phyloP scores from a whole-genome alignment of 78 protist species.

The Dictyostelium firmibasis region DNA sequence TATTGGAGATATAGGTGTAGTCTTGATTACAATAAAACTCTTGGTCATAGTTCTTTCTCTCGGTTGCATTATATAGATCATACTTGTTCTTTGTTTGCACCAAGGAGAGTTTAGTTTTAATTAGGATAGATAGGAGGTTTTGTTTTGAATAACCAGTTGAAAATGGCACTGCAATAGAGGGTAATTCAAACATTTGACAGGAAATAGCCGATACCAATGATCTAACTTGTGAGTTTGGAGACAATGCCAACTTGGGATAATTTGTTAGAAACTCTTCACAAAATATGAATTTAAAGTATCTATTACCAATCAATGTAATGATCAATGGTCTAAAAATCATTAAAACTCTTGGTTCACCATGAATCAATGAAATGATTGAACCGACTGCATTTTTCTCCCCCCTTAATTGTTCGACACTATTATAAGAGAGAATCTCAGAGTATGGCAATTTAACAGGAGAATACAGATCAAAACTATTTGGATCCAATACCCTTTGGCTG shows the following conservation, averaged over 20 bases:
- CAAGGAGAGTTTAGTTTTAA: not conserved
- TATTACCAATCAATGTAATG: constrained; percentile 33
- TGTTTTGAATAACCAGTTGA: constrained; percentile 47
- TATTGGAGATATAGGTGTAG: constrained; percentile 18
- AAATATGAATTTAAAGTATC: constrained; percentile 23
- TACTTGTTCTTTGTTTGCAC: not conserved
- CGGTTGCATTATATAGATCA: constrained; percentile 13
- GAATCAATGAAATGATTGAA: not conserved
- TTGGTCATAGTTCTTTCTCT: not conserved
- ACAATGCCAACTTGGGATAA: constrained; percentile 20
- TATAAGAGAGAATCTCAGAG: not conserved
- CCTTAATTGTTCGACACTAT: not conserved
- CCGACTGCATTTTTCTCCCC: not conserved
- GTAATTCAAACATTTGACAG: constrained; percentile 78
- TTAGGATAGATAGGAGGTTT: not conserved
- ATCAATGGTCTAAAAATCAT: constrained; percentile 7
- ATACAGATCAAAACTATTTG: constrained; percentile 3
- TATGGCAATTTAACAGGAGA: constrained; percentile 21
- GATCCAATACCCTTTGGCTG: not conserved
- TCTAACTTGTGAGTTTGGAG: not conserved
- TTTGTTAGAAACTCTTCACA: constrained; percentile 38
- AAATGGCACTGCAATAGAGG: constrained; percentile 32
- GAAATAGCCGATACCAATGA: constrained; percentile 19
- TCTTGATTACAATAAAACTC: constrained; percentile 33
- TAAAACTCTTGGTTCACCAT: not conserved